phyloP scores from a whole-genome alignment of 164 flowering plant genomes.

The Stephania cephalantha region DNA sequence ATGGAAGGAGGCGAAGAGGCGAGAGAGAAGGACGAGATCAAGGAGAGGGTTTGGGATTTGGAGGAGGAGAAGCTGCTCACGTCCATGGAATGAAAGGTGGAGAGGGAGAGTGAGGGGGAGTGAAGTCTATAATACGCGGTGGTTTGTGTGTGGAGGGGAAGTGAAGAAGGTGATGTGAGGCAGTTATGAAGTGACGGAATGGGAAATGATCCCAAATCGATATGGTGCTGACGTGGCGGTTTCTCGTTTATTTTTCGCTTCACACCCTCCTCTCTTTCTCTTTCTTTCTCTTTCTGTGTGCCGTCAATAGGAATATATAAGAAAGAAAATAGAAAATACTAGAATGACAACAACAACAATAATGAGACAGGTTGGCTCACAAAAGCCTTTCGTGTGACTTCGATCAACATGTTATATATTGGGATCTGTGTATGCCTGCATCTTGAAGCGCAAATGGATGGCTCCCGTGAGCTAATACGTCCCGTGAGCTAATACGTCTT shows the following conservation, averaged over 20 bases:
- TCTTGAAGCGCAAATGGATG: too few species aligned
- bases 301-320: too few species aligned
- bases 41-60: constrained; percentile 24
- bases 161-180: background rate
- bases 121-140: constrained; percentile 5
- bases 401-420: too few species aligned
- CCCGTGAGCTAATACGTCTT: too few species aligned
- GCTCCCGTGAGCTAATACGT: too few species aligned
- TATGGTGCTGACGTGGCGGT: constrained; percentile 9
- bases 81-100: constrained; percentile 37
- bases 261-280: too few species aligned
- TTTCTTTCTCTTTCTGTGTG: too few species aligned
- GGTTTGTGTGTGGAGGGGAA: constrained; percentile 12
- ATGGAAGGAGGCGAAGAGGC: constrained; percentile 14
- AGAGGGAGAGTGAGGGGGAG: constrained; percentile 1
- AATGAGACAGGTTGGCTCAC: too few species aligned
- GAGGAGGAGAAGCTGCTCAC: constrained; percentile 28
- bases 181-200: constrained; percentile 7
- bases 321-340: too few species aligned
- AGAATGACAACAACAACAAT: too few species aligned
- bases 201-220: background rate
- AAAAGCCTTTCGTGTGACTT: too few species aligned
- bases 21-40: constrained; percentile 19
- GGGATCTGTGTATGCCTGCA: too few species aligned
- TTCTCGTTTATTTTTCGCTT: background rate